A percentile compares a stretch with the other conserved stretches of the same genome.
phyloP scores from a whole-genome alignment of 129 eudicot genomes.

The Artemisia argyi region DNA sequence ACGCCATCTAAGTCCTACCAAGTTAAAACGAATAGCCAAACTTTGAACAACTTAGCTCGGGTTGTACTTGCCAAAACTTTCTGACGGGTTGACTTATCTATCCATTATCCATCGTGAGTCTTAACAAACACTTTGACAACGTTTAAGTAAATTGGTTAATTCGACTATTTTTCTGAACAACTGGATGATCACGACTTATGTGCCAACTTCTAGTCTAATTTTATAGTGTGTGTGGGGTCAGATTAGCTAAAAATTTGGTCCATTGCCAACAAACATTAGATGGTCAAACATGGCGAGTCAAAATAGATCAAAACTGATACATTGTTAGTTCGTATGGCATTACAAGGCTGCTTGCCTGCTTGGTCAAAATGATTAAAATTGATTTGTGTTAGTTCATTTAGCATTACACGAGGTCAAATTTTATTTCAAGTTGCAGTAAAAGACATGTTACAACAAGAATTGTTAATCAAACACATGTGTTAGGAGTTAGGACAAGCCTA shows the following conservation, averaged over 20 bases:
- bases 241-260: neutral
- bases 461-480: neutral
- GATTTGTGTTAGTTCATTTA: neutral
- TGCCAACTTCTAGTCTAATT: neutral
- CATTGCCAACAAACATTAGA: slow-evolving; percentile 1
- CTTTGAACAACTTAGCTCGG: no score
- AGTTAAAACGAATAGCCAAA: no score
- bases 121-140: no score
- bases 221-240: neutral
- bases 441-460: neutral
- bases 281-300: slow-evolving; percentile 1
- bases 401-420: neutral
- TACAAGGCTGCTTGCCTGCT: neutral
- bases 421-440: no score
- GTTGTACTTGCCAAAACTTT: no score
- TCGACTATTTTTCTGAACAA: neutral
- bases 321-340: slow-evolving; percentile 4
- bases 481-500: no score
- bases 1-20: no score
- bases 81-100: no score
- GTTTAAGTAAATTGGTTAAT: no score
- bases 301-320: neutral
- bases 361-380: neutral
- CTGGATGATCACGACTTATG: neutral
- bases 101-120: no score